Base-by-base conservation (phyloP, 129 eudicot species). In the carrot (Daucus carota) region DNA sequence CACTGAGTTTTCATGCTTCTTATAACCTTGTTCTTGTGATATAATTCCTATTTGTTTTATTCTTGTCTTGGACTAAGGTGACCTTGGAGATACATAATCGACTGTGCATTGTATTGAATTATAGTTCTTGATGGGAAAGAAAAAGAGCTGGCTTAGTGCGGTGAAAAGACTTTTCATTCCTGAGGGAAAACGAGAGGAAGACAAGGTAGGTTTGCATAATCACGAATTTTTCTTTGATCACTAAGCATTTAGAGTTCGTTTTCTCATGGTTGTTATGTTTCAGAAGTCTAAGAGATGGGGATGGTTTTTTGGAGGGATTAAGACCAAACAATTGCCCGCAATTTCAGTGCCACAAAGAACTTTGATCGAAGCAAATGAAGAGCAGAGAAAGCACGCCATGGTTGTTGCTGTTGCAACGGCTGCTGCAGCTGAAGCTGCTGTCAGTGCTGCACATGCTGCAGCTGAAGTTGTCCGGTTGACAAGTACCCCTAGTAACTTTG, bases 401-500 rank as follows among this genome's bases (percentile, higher is more conserved):
- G 92, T 85, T 4, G 93, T 90, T 48, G 93, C 97, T 3, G 47
- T 82, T 13, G 97, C 97, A 40, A 90, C 93, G 46, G 90, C 93
- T 24, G 92, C 82, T 41, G 98, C 97, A 41, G 98, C 97, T 20
- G 93, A 94, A 60, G 98, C 97, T 42, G 97, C 98, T 24, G 80
- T 90, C 46, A 92, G 85, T 26, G 97, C 98, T 65, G 98, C 98
- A 46, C 86, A 86, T 75, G 98, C 96, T 50, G 98, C 98, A 10
- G 86, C 96, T 4, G 91, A 88, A 86, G 90, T 90, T 50, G 96
- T 92, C 73, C 86, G 90, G 28, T 90, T 93, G 34, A 84, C 96
- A 1, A 73, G 82, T 46, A 67, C 70, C 42, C 84, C 92, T 57
- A 70, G 52, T 41, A 77, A 74, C 20, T 41, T 67, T 6, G 81